Evolutionary conservation across 1,284 basidiomycete genomes (phyloP), one percentile per base, ranked within the genome.

Genomic region (Coniferiporia weirii): DNA sequence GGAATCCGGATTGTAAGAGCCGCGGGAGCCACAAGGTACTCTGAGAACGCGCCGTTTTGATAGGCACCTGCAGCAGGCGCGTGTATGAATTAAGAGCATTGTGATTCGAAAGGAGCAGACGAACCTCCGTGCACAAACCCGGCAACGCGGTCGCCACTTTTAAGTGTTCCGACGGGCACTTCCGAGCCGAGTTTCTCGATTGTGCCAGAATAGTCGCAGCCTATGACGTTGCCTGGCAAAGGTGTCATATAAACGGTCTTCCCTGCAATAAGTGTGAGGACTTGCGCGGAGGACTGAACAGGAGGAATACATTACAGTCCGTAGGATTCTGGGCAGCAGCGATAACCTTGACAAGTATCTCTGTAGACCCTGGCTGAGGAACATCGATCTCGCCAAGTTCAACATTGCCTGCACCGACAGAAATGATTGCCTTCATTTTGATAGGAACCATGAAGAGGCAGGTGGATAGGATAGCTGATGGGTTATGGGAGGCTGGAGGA

Each of bases 201-300:
- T 1, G 64, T 68, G 15, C 80, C 80, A 12, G 69, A 67, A 57
- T 75, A 79, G 68, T 82, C 80, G 52, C 74, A 76, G 32, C 78
- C 78, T 45, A 76, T 63, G 43, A 71, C 50, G 7, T 49, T 52
- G 17, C 57, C 62, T 13, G 35, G 46, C 15, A 48, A 52, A 3
- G 53, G 44, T 17, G 20, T 13, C 12, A n/a, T 40, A 0, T 43
- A 46, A 8, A 59, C 35, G 6, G 45, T 27, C 36, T 59, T 54
- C 57, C 57, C 57, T 59, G 12, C 9, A 4, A 13, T 3, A n/a
- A n/a, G 2, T 9, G 45, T 40, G 1, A 22, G 1, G 22, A 32
- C 9, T 34, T n/a, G 9, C 10, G n/a, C 8, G 35, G 3, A 8
- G 15, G 32, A 27, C 35, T 2, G 12, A 19, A 46, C 34, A 17